Base-by-base conservation (phyloP, 2,329 filamentous ascomycete genomes). In the Phialemonium atrogriseum region DNA sequence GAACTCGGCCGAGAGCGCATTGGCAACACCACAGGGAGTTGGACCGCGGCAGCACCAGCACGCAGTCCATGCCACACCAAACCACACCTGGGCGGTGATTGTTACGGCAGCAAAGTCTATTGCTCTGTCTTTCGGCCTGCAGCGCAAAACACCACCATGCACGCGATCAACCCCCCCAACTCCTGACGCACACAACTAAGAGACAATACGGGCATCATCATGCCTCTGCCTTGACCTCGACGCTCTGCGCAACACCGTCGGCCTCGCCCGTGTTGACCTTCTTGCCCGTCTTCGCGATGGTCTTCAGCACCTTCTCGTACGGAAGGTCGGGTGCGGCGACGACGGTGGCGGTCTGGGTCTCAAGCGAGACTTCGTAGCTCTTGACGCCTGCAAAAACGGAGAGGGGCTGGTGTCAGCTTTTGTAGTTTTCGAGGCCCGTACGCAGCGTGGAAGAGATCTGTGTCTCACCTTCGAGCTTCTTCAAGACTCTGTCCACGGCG, bases 231-330 rank as follows among this genome's bases (percentile, higher is more conserved):
- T 57, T 45, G 17, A 72, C 48, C 48, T 66, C 65, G 39, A 76
- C 56, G 39, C 68, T 68, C 55, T 63, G 60, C 35, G 55, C 53
- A 37, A 72, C 67, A 33, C 82, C 83, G 52, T 88, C 81, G 15
- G 71, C 80, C 65, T 77, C 74, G 45, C 72, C 83, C 17, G 70
- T 77, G 60, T 83, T 93, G 55, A 95, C 79, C 52, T 81, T 82
- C 76, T 95, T 95, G 51, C 88, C 88, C 10, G 88, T 94, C 77
- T 94, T 94, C 71, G 82, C 79, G 59, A 95, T 94, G 57, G 84
- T 93, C 54, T 73, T 70, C 39, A 94, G 76, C 37, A 94, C 84
- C 29, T 77, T 84, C 44, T 85, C 77, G 66, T 89, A 94, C 36
- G 73, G 67, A 41, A 93, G 70, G 34, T 61, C 66, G 4, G 76